phyloP scores from a whole-genome alignment of 1,139 yeast genomes.

The Nakaseomyces glabratus region DNA sequence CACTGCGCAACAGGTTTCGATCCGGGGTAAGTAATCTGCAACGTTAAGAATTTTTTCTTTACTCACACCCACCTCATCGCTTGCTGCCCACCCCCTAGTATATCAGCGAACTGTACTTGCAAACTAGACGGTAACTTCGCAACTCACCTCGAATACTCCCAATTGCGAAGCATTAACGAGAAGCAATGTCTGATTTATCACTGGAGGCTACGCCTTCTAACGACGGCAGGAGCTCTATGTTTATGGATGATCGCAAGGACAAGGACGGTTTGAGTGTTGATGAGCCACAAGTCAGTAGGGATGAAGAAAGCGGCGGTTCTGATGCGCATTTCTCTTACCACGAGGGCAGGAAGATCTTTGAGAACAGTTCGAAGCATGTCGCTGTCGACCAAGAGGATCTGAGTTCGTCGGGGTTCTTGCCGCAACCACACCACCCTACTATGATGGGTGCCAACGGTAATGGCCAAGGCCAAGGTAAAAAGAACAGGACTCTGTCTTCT shows the following conservation, averaged over 20 bases:
- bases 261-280: slow-evolving; percentile 15
- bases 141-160: too few relatives aligned
- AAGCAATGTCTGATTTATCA: slow-evolving; percentile 5
- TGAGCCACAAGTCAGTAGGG: slow-evolving; percentile 14
- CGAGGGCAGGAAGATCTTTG: slow-evolving; percentile 27
- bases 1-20: too few relatives aligned
- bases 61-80: too few relatives aligned
- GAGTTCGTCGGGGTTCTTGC: slow-evolving; percentile 13
- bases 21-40: too few relatives aligned
- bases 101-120: too few relatives aligned
- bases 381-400: slow-evolving; percentile 22
- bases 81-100: too few relatives aligned
- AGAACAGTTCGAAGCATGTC: slow-evolving; percentile 26
- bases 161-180: background rate
- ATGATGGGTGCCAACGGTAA: background rate
- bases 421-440: slow-evolving; percentile 13
- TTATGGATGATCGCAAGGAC: slow-evolving; percentile 16
- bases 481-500: slow-evolving; percentile 22
- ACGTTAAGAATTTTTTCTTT: too few relatives aligned
- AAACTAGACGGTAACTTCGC: too few relatives aligned
- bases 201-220: slow-evolving; percentile 8
- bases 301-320: slow-evolving; percentile 5
- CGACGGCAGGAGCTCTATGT: slow-evolving; percentile 6
- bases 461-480: slow-evolving; percentile 5
- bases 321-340: slow-evolving; percentile 29